Evolutionary conservation across 2,329 filamentous ascomycete genomes (phyloP).

Genomic region (Aspergillus proliferans): DNA sequence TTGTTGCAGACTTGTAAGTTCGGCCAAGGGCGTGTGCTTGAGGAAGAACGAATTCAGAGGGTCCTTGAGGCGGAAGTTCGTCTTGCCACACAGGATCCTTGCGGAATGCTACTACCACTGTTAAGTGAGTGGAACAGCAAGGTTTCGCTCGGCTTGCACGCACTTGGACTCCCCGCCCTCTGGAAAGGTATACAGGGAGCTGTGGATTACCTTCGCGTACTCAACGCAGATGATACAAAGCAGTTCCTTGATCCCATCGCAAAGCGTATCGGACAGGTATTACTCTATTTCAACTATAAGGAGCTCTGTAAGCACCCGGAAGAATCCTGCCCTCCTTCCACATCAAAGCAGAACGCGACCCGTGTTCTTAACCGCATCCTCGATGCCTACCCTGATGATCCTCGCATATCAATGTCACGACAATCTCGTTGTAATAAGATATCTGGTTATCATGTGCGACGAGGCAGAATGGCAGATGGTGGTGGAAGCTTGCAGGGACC

Average conservation of each 20-base stretch:
- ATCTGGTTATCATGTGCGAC: neutral
- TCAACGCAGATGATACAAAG: conserved; percentile 61
- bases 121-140: conserved; percentile 2
- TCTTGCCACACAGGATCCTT: neutral
- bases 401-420: neutral
- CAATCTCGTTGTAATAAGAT: conserved; percentile 2
- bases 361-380: conserved; percentile 1
- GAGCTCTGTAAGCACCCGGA: conserved; percentile 2
- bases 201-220: conserved; percentile 2
- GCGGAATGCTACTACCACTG: conserved; percentile 56
- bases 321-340: neutral
- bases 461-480: conserved; percentile 1
- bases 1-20: neutral
- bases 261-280: conserved; percentile 1
- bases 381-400: conserved; percentile 1
- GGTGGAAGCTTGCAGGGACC: neutral
- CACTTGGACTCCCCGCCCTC: conserved; percentile 3
- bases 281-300: conserved; percentile 4
- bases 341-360: neutral
- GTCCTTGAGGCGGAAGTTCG: neutral
- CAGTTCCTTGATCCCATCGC: conserved; percentile 51
- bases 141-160: conserved; percentile 1
- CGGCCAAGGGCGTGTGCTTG: neutral
- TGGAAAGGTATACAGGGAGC: conserved; percentile 4
- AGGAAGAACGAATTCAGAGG: neutral